A percentile compares a stretch with the other conserved stretches of the same genome.
phyloP scores from a whole-genome alignment of 768 basidiomycete genomes.

The Sutorius australiensis region DNA sequence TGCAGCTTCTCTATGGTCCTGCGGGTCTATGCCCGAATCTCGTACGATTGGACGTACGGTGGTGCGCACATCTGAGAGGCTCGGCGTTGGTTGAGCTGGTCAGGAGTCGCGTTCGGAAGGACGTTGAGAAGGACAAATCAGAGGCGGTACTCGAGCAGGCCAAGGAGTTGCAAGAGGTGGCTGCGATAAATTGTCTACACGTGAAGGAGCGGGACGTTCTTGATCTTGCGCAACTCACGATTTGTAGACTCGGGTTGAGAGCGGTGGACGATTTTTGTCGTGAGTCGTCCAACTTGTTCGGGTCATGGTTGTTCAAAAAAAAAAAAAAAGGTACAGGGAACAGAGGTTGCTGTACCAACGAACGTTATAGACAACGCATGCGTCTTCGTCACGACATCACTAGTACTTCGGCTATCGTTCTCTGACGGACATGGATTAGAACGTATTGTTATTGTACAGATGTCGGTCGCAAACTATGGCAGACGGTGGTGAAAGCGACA shows the following conservation, averaged over 20 bases:
- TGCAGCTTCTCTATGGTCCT: constrained; percentile 38
- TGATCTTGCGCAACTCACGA: constrained; percentile 43
- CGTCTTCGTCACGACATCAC: constrained; percentile 33
- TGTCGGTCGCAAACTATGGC: constrained; percentile 56
- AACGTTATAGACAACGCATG: constrained; percentile 51
- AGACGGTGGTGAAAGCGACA: constrained; percentile 47
- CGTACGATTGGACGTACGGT: constrained; percentile 49
- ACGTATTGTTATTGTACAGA: constrained; percentile 9
- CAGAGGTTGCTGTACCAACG: constrained; percentile 52
- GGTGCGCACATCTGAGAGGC: constrained; percentile 56
- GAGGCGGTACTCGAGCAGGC: constrained; percentile 2
- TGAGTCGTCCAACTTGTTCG: constrained; percentile 32
- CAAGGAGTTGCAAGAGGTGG: constrained; percentile 41
- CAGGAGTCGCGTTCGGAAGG: constrained; percentile 32
- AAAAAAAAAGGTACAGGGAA: constrained; percentile 30
- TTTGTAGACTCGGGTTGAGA: constrained; percentile 45
- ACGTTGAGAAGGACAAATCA: neutral
- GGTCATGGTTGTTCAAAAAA: too few species aligned
- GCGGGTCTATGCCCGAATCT: constrained; percentile 46
- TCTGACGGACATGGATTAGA: constrained; percentile 8
- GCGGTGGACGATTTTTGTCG: constrained; percentile 49
- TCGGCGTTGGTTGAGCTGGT: constrained; percentile 49
- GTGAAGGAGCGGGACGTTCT: constrained; percentile 54
- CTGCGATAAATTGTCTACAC: constrained; percentile 54
- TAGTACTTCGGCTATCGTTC: constrained; percentile 5